Conservation (phyloP, 106 monocot species). For the Platanthera zijinensis region DNA sequence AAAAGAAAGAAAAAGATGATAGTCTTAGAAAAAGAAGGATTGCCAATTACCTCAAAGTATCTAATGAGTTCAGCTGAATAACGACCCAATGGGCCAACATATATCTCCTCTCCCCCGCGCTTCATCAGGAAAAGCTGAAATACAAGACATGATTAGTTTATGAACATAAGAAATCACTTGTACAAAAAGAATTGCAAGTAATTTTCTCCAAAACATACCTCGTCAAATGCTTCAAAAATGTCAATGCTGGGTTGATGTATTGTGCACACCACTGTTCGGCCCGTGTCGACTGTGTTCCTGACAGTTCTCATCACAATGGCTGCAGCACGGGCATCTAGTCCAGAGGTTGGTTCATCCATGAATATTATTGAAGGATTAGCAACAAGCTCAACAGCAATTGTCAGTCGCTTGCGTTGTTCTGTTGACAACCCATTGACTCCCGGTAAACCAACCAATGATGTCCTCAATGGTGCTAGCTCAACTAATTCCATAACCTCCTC, state of each 20-base stretch:
- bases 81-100: slow-evolving; percentile 53
- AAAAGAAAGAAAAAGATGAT: background rate
- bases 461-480: slow-evolving; percentile 13
- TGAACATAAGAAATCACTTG: background rate
- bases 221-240: slow-evolving; percentile 29
- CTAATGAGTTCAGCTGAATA: slow-evolving; percentile 45
- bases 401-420: slow-evolving; percentile 21
- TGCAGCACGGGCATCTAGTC: slow-evolving; percentile 20
- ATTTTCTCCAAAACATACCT: slow-evolving; percentile 4
- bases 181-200: background rate
- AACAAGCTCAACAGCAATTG: slow-evolving; percentile 25
- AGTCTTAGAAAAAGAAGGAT: background rate
- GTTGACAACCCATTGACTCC: slow-evolving; percentile 26
- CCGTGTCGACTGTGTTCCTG: slow-evolving; percentile 24
- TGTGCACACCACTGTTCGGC: slow-evolving; percentile 23
- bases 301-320: slow-evolving; percentile 24
- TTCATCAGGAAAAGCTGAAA: slow-evolving; percentile 28
- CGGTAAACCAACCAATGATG: slow-evolving; percentile 15
- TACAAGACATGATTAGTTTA: background rate
- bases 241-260: slow-evolving; percentile 29
- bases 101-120: slow-evolving; percentile 59
- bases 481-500: slow-evolving; percentile 26
- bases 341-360: slow-evolving; percentile 27
- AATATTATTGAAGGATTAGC: slow-evolving; percentile 26
- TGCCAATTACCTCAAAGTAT: slow-evolving; percentile 49